Conservation (phyloP, 2,329 filamentous ascomycete species). For the Rachicladosporium sp. region DNA sequence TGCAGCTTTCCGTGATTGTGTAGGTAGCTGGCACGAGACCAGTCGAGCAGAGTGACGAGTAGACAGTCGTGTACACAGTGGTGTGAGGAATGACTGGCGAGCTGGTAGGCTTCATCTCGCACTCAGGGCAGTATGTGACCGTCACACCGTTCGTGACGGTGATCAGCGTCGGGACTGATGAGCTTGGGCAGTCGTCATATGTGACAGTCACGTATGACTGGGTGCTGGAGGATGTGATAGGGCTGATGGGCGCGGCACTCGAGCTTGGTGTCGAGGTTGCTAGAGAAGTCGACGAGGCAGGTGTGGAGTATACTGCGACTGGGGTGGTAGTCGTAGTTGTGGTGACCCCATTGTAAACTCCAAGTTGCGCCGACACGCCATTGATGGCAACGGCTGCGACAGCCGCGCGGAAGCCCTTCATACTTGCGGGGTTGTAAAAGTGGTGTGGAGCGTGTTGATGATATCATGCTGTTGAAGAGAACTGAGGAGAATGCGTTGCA, state of each 20-base stretch:
- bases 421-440: constrained; percentile 7
- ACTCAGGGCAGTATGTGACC: constrained; percentile 26
- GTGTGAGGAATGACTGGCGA: constrained; percentile 16
- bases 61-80: constrained; percentile 26
- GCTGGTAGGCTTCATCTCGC: constrained; percentile 11
- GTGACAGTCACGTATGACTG: constrained; percentile 23
- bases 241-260: background rate
- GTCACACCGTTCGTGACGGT: constrained; percentile 24
- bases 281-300: constrained; percentile 1
- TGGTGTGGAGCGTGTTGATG: background rate
- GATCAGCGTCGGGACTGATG: constrained; percentile 19
- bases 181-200: constrained; percentile 21
- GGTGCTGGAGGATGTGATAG: constrained; percentile 6
- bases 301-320: background rate
- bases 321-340: constrained; percentile 1
- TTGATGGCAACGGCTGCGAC: constrained; percentile 14
- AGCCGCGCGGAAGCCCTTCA: constrained; percentile 17
- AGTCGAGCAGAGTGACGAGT: constrained; percentile 23
- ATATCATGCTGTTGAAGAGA: background rate
- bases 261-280: background rate
- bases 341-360: constrained; percentile 4
- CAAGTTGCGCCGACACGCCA: constrained; percentile 15
- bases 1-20: constrained; percentile 27
- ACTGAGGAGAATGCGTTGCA: constrained; percentile 2
- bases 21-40: constrained; percentile 21